These are phyloP conservation scores for Breynia disticha DNA, from an alignment of 441 rosid genomes.

Conservation along the genomic window DNA sequence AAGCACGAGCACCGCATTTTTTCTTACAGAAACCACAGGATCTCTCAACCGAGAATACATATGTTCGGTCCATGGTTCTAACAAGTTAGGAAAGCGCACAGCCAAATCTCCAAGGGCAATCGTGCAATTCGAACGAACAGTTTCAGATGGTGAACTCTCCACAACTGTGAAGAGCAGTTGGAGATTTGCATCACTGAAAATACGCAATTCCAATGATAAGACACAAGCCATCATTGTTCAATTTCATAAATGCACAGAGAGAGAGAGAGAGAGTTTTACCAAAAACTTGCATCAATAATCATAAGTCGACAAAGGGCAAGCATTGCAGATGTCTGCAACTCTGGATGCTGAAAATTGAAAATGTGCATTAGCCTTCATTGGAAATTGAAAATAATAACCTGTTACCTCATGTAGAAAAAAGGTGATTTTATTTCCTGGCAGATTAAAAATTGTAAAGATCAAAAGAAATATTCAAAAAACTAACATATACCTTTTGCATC, in stretches of 20 bases:
- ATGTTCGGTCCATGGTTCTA: conserved; percentile 98
- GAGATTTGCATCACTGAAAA: conserved; percentile 79
- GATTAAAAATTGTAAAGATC: not conserved
- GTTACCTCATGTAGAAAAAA: not conserved
- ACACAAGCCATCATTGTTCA: conserved; percentile 9
- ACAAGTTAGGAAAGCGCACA: conserved; percentile 88
- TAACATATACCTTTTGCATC: conserved; percentile 70
- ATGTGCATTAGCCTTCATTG: conserved; percentile 8
- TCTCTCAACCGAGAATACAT: conserved; percentile 83
- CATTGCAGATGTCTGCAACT: conserved; percentile 92
- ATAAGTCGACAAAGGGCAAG: conserved; percentile 90
- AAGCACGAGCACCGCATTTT: conserved; percentile 97
- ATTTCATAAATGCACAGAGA: not conserved
- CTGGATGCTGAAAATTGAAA: conserved; percentile 58
- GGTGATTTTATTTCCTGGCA: not conserved
- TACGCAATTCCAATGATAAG: conserved; percentile 22
- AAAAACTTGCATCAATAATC: conserved; percentile 85
- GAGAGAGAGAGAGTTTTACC: conserved; percentile 40
- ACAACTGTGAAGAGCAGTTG: conserved; percentile 97
- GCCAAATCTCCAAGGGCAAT: conserved; percentile 97
- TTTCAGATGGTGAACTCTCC: conserved; percentile 87
- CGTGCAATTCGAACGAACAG: conserved; percentile 92
- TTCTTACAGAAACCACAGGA: conserved; percentile 75
- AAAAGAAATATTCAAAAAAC: conserved; percentile 2
- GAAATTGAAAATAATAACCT: not conserved